Conservation (phyloP, 192 early-diverging fungal genomes). For the Lunasporangiospora selenospora region DNA sequence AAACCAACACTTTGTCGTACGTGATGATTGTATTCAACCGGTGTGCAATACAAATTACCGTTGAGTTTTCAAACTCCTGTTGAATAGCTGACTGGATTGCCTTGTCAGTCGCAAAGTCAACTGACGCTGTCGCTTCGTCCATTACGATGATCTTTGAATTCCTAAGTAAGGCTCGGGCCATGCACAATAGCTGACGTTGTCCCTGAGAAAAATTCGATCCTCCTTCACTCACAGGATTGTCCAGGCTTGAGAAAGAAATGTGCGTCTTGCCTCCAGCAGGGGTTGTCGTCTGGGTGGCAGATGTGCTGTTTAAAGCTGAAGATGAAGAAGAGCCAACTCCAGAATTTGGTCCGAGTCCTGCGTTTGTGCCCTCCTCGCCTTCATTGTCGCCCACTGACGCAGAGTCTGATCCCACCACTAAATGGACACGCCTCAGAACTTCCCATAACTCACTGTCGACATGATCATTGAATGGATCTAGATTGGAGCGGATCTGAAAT, state of each 20-base stretch:
- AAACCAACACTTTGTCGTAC: slow-evolving; percentile 67
- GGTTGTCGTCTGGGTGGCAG: neutral
- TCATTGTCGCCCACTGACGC: slow-evolving; percentile 22
- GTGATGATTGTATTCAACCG: slow-evolving; percentile 78
- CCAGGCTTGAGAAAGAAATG: slow-evolving; percentile 54
- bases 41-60: slow-evolving; percentile 88
- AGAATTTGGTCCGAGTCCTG: too few relatives aligned
- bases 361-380: slow-evolving; percentile 10
- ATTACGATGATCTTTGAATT: slow-evolving; percentile 73
- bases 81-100: slow-evolving; percentile 87
- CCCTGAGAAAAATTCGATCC: slow-evolving; percentile 84
- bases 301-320: neutral
- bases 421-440: slow-evolving; percentile 76
- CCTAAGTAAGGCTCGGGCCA: slow-evolving; percentile 75
- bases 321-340: slow-evolving; percentile 15
- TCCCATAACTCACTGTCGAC: slow-evolving; percentile 79
- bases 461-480: slow-evolving; percentile 86
- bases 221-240: slow-evolving; percentile 63
- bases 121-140: slow-evolving; percentile 90
- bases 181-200: slow-evolving; percentile 84
- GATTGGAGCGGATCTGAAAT: slow-evolving; percentile 74
- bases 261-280: slow-evolving; percentile 16
- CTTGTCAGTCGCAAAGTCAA: slow-evolving; percentile 85
- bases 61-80: slow-evolving; percentile 72
- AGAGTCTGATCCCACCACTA: slow-evolving; percentile 50